Evolutionary conservation across 495 filamentous ascomycete genomes (phyloP), one percentile per base, ranked within the genome.

Genomic region (Penicillium bovifimosum): DNA sequence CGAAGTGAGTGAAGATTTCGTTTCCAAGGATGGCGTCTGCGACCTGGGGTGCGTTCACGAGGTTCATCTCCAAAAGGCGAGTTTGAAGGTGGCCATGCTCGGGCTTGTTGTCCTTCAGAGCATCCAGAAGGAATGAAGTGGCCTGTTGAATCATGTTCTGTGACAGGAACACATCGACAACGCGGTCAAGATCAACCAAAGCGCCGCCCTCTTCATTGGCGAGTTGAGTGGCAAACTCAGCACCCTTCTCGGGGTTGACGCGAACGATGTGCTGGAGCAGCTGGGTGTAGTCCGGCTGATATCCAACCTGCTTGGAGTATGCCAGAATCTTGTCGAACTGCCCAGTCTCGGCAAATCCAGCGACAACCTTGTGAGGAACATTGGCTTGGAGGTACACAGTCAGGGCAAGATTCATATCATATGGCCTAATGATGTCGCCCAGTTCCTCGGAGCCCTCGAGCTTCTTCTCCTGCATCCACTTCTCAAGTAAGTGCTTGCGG

Each of bases 131-230:
- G 82, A 99, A 97, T 16, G 92, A 91, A 7, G 93, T 99, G 8
- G 92, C 93, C 65, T 95, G 90, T 68, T 97, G 93, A 41, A 96
- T 80, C 91, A 97, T 95, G 68, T 90, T 90, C 70, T 96, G 93
- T 18, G 92, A 90, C 64, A 95, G 82, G 82, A 99, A 99, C 38
- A 99, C 88, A 67, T 97, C 92, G 32, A 97, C 89, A 16, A 96
- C 89, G 26, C 93, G 91, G 62, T 96, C 91, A 53, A 99, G 81
- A 55, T 96, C 92, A 54, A 99, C 83, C 52, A 97, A 74, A 39
- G 89, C 80, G 20, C 93, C 91, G 29, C 80, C 78, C 64, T 92
- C 87, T 53, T 92, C 80, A 62, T 89, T 95, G 26, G 90, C 92
- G 44, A 99, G 82, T 43, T 84, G 76, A 1, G 84, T 86, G 49